phyloP scores from a whole-genome alignment of 2,329 filamentous ascomycete genomes.

The Epicoccum nigrum region DNA sequence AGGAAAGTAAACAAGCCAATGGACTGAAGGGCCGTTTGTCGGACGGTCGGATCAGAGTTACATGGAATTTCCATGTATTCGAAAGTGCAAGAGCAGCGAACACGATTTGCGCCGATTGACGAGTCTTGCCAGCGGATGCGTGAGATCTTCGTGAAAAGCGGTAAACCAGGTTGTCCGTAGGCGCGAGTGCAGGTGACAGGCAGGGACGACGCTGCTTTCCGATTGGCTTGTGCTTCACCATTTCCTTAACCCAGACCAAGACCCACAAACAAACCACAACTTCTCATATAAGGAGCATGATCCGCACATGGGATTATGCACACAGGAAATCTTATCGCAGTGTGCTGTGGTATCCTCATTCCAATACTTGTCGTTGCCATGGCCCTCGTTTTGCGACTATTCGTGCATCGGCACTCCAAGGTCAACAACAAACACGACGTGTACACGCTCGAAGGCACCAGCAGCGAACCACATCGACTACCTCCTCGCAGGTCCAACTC shows the following conservation, averaged over 20 bases:
- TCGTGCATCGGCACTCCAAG: conserved; percentile 35
- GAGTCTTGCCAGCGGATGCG: conserved; percentile 10
- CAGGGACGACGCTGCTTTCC: conserved; percentile 34
- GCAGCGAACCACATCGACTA: conserved; percentile 21
- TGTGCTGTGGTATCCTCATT: conserved; percentile 22
- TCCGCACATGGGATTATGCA: conserved; percentile 15
- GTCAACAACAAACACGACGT: conserved; percentile 13
- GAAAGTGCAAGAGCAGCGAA: conserved; percentile 2
- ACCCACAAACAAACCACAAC: conserved; percentile 26
- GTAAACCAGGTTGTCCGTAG: conserved; percentile 25
- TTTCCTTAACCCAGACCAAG: conserved; percentile 14
- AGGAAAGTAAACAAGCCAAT: too few relatives aligned
- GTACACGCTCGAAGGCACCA: conserved; percentile 21
- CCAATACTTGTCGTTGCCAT: conserved; percentile 28
- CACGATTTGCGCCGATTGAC: conserved; percentile 23
- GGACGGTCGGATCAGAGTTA: neutral
- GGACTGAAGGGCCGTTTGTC: too few relatives aligned
- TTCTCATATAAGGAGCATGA: conserved; percentile 27
- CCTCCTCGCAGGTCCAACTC: conserved; percentile 23
- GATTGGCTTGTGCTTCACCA: conserved; percentile 30
- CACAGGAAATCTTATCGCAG: conserved; percentile 22
- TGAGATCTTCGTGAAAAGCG: conserved; percentile 19
- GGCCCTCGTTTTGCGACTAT: conserved; percentile 37
- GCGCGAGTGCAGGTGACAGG: conserved; percentile 20
- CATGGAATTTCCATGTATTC: neutral